phyloP scores from a whole-genome alignment of 805 yeast genomes.

The Hanseniaspora clermontiae region DNA sequence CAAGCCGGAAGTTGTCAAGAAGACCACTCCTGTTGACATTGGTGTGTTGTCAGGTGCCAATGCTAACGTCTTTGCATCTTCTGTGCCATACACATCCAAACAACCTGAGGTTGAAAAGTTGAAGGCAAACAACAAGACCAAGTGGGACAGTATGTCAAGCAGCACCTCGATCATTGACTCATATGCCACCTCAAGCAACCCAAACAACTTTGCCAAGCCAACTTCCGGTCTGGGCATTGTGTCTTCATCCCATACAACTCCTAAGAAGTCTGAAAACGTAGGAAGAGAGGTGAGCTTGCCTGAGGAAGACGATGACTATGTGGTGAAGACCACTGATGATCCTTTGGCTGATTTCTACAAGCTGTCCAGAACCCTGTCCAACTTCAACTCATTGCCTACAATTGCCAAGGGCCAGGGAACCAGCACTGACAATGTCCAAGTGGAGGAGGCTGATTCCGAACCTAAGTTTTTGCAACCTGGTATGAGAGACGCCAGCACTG shows the following conservation, averaged over 20 bases:
- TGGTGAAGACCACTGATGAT: slow-evolving; percentile 14
- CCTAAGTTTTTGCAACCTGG: slow-evolving; percentile 15
- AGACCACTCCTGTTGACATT: slow-evolving; percentile 4
- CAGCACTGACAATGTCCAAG: slow-evolving; percentile 17
- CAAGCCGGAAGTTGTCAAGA: background rate
- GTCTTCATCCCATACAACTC: background rate
- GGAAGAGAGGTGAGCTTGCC: background rate
- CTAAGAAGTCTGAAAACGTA: background rate
- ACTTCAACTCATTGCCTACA: slow-evolving; percentile 3
- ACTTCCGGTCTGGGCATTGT: slow-evolving; percentile 12
- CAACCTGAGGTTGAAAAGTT: background rate
- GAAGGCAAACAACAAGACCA: background rate
- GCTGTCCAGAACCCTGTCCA: slow-evolving; percentile 15
- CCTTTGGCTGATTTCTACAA: slow-evolving; percentile 19
- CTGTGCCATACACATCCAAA: slow-evolving; percentile 1
- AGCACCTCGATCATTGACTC: slow-evolving; percentile 8
- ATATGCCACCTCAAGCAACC: slow-evolving; percentile 3
- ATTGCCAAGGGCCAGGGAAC: background rate
- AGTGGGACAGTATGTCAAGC: slow-evolving; percentile 6
- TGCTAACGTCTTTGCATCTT: slow-evolving; percentile 2
- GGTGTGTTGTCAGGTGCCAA: slow-evolving; percentile 6
- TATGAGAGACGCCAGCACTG: slow-evolving; percentile 12
- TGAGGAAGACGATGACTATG: slow-evolving; percentile 10
- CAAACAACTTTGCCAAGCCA: slow-evolving; percentile 8
- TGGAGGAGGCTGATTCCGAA: slow-evolving; percentile 14